Conservation (phyloP, 345 rosid genomes). For the Hypericum androsaemum region DNA sequence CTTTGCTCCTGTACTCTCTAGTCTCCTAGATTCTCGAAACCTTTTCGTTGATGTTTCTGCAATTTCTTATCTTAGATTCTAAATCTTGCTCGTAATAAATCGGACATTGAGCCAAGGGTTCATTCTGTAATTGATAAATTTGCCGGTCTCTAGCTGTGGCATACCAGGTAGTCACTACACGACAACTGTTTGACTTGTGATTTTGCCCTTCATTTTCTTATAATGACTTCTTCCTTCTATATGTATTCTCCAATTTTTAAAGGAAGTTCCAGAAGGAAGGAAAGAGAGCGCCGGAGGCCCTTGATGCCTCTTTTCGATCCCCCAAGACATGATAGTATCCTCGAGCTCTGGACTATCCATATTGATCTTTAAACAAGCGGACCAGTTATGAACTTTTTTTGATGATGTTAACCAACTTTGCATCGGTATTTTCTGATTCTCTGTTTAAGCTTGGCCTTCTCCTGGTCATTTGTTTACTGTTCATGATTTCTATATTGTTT, state of each 20-base stretch:
- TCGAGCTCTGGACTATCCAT: conserved; percentile 12
- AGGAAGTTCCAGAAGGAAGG: conserved; percentile 91
- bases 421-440: too few species aligned
- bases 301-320: conserved; percentile 99
- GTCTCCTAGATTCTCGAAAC: neutral
- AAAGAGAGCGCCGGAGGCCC: conserved; percentile 92
- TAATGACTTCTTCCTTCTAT: neutral
- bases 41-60: conserved; percentile 14
- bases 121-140: conserved; percentile 92
- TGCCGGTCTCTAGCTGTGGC: conserved; percentile 98
- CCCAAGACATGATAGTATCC: conserved; percentile 85
- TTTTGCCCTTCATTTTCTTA: neutral
- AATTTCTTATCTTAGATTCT: conserved; percentile 48
- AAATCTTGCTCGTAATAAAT: conserved; percentile 74
- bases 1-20: neutral
- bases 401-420: too few species aligned
- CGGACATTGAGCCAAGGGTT: conserved; percentile 84
- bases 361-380: too few species aligned
- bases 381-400: too few species aligned
- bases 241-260: conserved; percentile 11
- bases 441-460: too few species aligned
- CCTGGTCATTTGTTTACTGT: neutral
- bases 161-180: conserved; percentile 48
- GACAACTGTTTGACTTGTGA: neutral
- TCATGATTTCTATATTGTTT: too few species aligned